A percentile compares a stretch with the other conserved stretches of the same genome.
Conservation (phyloP, 192 early-diverging fungal genomes). For the Diversispora eburnea region DNA sequence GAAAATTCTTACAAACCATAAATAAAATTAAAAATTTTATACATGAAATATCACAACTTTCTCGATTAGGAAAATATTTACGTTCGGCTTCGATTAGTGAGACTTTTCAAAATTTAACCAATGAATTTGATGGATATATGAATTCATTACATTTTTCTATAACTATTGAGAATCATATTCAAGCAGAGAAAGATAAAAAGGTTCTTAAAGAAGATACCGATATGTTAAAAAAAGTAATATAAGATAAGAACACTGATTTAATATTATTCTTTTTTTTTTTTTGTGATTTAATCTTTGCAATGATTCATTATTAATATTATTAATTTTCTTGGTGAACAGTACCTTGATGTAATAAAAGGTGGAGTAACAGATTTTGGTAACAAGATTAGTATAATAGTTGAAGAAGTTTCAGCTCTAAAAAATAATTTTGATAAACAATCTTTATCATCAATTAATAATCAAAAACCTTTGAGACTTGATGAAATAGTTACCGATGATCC, state of each 20-base stretch:
- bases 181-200: not conserved
- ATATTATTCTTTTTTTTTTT: not conserved
- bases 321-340: not conserved
- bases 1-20: too few relatives aligned
- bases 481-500: not conserved
- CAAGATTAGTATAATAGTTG: not conserved
- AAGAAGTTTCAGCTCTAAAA: not conserved
- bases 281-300: not conserved
- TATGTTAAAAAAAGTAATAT: not conserved
- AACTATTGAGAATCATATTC: not conserved
- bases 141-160: not conserved
- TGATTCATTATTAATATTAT: too few relatives aligned
- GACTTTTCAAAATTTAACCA: not conserved
- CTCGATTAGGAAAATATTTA: not conserved
- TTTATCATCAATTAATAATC: not conserved
- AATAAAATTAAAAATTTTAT: not conserved
- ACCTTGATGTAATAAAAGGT: not conserved
- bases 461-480: not conserved
- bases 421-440: not conserved
- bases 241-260: not conserved
- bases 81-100: not conserved
- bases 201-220: not conserved
- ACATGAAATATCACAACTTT: not conserved
- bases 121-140: not conserved
- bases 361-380: not conserved